These are phyloP conservation scores for Dactylellina sp. DNA, from an alignment of 2,329 filamentous ascomycete genomes.

Conservation along the genomic window DNA sequence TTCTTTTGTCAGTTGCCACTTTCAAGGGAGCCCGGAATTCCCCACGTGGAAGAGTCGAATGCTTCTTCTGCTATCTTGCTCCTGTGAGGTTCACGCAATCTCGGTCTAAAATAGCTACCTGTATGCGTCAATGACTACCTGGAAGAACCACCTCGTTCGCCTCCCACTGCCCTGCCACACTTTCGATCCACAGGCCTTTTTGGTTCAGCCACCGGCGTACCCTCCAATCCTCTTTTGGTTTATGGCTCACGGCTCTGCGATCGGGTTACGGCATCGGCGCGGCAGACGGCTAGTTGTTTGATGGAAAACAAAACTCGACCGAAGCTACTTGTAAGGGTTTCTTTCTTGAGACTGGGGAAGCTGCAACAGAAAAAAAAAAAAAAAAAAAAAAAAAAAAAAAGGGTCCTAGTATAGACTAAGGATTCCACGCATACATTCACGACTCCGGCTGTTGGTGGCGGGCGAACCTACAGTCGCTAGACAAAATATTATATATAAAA, in stretches of 20 bases:
- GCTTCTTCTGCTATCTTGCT: slow-evolving; percentile 14
- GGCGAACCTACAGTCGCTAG: slow-evolving; percentile 19
- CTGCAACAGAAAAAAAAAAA: too few relatives aligned
- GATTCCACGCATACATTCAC: slow-evolving; percentile 36
- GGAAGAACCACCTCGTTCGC: slow-evolving; percentile 31
- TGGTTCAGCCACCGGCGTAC: slow-evolving; percentile 53
- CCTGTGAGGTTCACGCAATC: slow-evolving; percentile 15
- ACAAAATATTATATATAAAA: slow-evolving; percentile 32
- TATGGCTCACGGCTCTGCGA: slow-evolving; percentile 30
- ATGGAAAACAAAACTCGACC: slow-evolving; percentile 31
- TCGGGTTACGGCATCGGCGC: slow-evolving; percentile 44
- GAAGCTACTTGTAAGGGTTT: slow-evolving; percentile 37
- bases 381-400: slow-evolving; percentile 30
- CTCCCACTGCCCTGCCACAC: slow-evolving; percentile 42
- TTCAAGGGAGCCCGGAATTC: slow-evolving; percentile 13
- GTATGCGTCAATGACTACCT: slow-evolving; percentile 23
- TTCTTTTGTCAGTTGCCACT: slow-evolving; percentile 55
- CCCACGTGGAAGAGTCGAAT: slow-evolving; percentile 46
- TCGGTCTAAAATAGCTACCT: too few relatives aligned
- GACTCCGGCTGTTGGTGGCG: slow-evolving; percentile 41
- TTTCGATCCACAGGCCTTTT: slow-evolving; percentile 35
- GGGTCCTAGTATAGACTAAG: slow-evolving; percentile 17
- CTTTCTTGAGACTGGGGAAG: slow-evolving; percentile 24
- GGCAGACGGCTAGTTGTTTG: slow-evolving; percentile 27
- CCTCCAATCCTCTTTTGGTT: slow-evolving; percentile 27